These are phyloP conservation scores for Nematocida homosporus DNA, from an alignment of 371 early-diverging fungal genomes.

Conservation along the genomic window DNA sequence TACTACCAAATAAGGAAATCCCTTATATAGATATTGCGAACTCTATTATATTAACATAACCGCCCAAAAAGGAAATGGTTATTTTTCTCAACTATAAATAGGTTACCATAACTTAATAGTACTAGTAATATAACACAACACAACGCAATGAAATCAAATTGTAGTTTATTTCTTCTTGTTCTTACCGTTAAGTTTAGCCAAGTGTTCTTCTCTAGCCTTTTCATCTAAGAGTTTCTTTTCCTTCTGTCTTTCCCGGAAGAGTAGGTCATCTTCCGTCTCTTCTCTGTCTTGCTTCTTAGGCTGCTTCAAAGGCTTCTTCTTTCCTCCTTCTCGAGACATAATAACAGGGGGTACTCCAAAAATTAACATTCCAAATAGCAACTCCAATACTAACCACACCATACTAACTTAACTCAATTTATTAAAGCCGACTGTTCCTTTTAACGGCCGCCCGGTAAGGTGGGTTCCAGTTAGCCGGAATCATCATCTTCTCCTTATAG, in stretches of 20 bases:
- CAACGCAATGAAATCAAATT: not conserved
- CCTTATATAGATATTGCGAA: too few relatives aligned
- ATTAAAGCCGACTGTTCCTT: slow-evolving; percentile 58
- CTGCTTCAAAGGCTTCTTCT: slow-evolving; percentile 53
- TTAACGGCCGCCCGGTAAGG: slow-evolving; percentile 49
- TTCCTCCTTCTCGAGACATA: slow-evolving; percentile 51
- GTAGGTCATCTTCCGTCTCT: slow-evolving; percentile 14
- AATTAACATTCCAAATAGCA: not conserved
- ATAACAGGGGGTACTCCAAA: slow-evolving; percentile 30
- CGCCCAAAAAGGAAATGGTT: too few relatives aligned
- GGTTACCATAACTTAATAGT: too few relatives aligned
- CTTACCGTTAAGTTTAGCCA: not conserved
- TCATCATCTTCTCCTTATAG: slow-evolving; percentile 93
- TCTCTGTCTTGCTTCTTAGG: slow-evolving; percentile 24
- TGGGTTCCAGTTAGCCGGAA: slow-evolving; percentile 91
- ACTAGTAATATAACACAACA: too few relatives aligned
- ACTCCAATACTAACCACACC: not conserved
- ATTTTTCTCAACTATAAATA: too few relatives aligned
- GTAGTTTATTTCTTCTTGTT: slow-evolving; percentile 44
- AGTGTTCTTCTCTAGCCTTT: slow-evolving; percentile 12
- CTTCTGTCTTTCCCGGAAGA: slow-evolving; percentile 35
- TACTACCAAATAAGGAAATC: too few relatives aligned
- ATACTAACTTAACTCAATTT: slow-evolving; percentile 34
- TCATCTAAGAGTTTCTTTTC: slow-evolving; percentile 13
- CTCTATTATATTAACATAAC: too few relatives aligned